Evolutionary conservation across 2,329 filamentous ascomycete species (phyloP).

Genomic region (Botryotinia convoluta): DNA sequence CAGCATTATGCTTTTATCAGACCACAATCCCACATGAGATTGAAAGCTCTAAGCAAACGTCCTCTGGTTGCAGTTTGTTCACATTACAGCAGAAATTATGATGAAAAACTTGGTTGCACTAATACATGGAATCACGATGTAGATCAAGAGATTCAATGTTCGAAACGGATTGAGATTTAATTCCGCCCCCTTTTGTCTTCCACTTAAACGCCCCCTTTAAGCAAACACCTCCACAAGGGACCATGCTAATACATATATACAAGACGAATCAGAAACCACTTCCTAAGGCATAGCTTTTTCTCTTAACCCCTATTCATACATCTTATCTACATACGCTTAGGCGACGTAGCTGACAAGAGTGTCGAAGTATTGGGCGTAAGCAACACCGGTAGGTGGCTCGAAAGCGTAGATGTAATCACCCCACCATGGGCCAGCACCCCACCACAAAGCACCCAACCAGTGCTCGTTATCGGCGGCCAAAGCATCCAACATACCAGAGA

Average conservation of each 20-base stretch:
- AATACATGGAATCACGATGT: neutral
- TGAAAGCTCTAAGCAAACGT: too few relatives aligned
- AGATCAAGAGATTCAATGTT: neutral
- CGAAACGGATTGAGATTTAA: neutral
- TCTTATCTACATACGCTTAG: neutral
- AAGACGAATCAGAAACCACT: conserved; percentile 14
- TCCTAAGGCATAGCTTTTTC: neutral
- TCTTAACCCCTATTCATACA: neutral
- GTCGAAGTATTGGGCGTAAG: conserved; percentile 27
- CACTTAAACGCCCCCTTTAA: neutral
- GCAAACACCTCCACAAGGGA: neutral
- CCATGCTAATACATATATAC: conserved; percentile 11
- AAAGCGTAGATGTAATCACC: conserved; percentile 48
- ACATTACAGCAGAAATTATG: neutral
- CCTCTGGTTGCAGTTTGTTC: too few relatives aligned
- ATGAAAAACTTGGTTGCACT: neutral
- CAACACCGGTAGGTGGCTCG: conserved; percentile 48
- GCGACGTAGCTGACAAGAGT: conserved; percentile 12
- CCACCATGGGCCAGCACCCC: conserved; percentile 55
- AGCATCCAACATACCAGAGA: conserved; percentile 49
- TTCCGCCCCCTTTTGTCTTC: neutral
- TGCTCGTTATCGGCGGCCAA: conserved; percentile 50
- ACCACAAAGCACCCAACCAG: conserved; percentile 52
- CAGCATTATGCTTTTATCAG: neutral
- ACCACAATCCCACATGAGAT: neutral